Evolutionary conservation across 148 eudicot species (phyloP).

Genomic region (Chenopodium formosanum): DNA sequence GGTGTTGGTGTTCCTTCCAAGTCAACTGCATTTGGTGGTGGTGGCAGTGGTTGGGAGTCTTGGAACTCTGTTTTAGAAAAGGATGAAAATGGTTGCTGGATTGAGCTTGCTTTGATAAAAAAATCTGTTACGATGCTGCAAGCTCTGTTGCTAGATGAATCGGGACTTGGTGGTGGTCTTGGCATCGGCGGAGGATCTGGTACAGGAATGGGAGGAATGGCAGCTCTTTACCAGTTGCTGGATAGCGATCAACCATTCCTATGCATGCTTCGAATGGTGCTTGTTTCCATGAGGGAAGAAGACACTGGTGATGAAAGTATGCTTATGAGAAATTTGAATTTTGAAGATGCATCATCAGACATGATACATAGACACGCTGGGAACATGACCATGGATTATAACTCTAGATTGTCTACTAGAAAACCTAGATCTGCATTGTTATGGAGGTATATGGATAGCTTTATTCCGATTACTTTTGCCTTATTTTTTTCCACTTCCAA

Average conservation of each 20-base stretch:
- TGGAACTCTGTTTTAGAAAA: constrained; percentile 87
- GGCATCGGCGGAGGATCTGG: constrained; percentile 99
- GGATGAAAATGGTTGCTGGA: constrained; percentile 79
- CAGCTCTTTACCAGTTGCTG: constrained; percentile 87
- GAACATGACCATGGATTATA: constrained; percentile 35
- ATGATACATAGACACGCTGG: constrained; percentile 45
- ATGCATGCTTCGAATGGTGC: constrained; percentile 99
- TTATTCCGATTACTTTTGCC: background rate
- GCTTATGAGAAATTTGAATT: constrained; percentile 55
- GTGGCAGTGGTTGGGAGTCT: constrained; percentile 93
- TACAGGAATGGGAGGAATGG: constrained; percentile 99
- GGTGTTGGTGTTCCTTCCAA: constrained; percentile 75
- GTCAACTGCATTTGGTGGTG: constrained; percentile 66
- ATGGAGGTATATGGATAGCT: constrained; percentile 66
- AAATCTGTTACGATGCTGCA: constrained; percentile 94
- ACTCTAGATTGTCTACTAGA: constrained; percentile 49
- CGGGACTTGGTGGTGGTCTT: constrained; percentile 97
- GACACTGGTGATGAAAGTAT: constrained; percentile 75
- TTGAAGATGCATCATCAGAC: constrained; percentile 47
- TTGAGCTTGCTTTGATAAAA: constrained; percentile 82
- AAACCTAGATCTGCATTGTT: constrained; percentile 78
- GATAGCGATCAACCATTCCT: constrained; percentile 98
- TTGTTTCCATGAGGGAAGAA: constrained; percentile 89
- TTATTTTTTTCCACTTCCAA: background rate
- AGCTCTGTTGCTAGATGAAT: constrained; percentile 91